Conservation (phyloP, 768 basidiomycete species). For the Wakefieldia striispora region DNA sequence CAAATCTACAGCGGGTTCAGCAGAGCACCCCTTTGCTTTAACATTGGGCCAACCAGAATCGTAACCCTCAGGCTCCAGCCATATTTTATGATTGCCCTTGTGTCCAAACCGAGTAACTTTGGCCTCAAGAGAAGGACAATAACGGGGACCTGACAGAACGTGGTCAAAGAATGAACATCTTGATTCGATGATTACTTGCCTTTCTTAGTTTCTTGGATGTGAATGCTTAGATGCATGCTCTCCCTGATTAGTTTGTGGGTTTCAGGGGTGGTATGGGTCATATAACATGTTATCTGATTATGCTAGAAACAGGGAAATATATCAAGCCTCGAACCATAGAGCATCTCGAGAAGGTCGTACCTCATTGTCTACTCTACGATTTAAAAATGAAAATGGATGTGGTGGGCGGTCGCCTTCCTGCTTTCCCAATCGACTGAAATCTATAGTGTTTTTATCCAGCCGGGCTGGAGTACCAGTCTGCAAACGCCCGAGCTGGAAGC, state of each 20-base stretch:
- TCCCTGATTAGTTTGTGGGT: conserved; percentile 77
- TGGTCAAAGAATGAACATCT: not conserved
- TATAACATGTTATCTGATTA: conserved; percentile 71
- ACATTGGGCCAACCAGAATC: conserved; percentile 60
- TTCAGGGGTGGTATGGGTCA: conserved; percentile 65
- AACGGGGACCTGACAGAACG: conserved; percentile 65
- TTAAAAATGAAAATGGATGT: conserved; percentile 74
- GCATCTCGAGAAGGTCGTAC: conserved; percentile 36
- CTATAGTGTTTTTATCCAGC: conserved; percentile 64
- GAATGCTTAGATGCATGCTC: conserved; percentile 74
- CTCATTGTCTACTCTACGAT: conserved; percentile 65
- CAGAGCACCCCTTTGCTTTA: not conserved
- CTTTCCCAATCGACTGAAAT: conserved; percentile 56
- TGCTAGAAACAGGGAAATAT: conserved; percentile 39
- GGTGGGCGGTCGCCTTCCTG: conserved; percentile 71
- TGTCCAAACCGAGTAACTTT: conserved; percentile 79
- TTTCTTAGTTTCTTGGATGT: conserved; percentile 88
- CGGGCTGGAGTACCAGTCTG: conserved; percentile 89
- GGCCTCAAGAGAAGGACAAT: conserved; percentile 88
- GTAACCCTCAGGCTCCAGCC: conserved; percentile 92
- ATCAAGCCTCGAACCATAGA: not conserved
- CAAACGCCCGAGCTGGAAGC: conserved; percentile 79
- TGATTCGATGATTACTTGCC: conserved; percentile 39
- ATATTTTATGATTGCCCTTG: conserved; percentile 70
- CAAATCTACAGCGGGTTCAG: conserved; percentile 48